These are phyloP conservation scores for Lyophyllum shimeji DNA, from an alignment of 768 basidiomycete genomes.

Conservation along the genomic window DNA sequence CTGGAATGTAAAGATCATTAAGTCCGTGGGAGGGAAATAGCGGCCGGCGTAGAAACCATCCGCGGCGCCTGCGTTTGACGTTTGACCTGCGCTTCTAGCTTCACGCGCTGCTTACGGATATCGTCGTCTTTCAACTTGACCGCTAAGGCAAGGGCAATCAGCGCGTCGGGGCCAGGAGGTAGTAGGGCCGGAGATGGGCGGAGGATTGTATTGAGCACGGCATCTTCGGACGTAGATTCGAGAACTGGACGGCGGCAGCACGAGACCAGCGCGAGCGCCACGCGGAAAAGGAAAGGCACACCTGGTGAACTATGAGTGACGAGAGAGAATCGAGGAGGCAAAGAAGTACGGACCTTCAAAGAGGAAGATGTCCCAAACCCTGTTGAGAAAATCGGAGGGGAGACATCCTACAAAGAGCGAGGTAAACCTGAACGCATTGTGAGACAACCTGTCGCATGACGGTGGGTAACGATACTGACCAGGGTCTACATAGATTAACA, in stretches of 20 bases:
- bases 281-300: slow-evolving; percentile 70
- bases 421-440: slow-evolving; percentile 54
- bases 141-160: slow-evolving; percentile 59
- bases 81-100: slow-evolving; percentile 74
- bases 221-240: slow-evolving; percentile 45
- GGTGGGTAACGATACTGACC: slow-evolving; percentile 39
- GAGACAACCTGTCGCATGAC: not conserved
- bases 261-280: slow-evolving; percentile 63
- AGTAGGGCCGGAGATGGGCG: slow-evolving; percentile 53
- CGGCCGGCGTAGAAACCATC: slow-evolving; percentile 20
- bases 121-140: slow-evolving; percentile 82
- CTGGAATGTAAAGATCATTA: not conserved
- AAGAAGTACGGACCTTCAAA: slow-evolving; percentile 61
- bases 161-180: slow-evolving; percentile 58
- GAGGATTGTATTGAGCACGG: slow-evolving; percentile 46
- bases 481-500: slow-evolving; percentile 56
- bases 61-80: slow-evolving; percentile 48
- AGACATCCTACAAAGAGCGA: slow-evolving; percentile 68
- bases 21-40: slow-evolving; percentile 24
- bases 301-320: slow-evolving; percentile 37
- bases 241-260: slow-evolving; percentile 61
- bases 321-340: not conserved
- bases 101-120: slow-evolving; percentile 68
- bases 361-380: slow-evolving; percentile 83
- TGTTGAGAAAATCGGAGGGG: slow-evolving; percentile 62